Base-by-base conservation (phyloP, 2,329 filamentous ascomycete genomes). In the Tolypocladium tropicale region DNA sequence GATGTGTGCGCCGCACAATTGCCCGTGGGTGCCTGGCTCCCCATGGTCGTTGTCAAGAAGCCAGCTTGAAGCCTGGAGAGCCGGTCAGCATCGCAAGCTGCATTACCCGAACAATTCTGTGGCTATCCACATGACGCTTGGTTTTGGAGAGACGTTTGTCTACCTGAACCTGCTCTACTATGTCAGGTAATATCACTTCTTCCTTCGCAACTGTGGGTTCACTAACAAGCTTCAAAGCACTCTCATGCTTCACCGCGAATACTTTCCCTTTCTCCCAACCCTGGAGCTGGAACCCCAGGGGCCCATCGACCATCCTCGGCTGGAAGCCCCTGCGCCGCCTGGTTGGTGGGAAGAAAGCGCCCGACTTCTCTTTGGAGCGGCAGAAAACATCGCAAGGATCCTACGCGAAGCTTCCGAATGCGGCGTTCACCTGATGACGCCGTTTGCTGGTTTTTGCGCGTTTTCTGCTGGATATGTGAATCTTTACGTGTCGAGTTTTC, bases 111-210 rank as follows among this genome's bases (percentile, higher is more conserved):
- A 62, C 14, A 70, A 67, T 6, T 65, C 63, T 2, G 72, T 76
- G 0, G 69, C 68, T 2, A 68, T 70, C 1, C 68, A 76, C 46
- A 71, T 72, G 55, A 70, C 72, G 0, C 53, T 75, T 0, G 72
- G 73, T 0, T 69, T 70, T 2, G 73, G 70, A 2, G 74, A 76
- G 56, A 68, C 70, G 0, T 76, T 76, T 46, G 68, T 71, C 1
- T 74, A 74, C 41, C 60, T 76, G 1, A 77, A 76, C 41, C 60
- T 77, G 18, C 55, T 77, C 1, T 77, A 76, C 58, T 75, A 74
- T 50, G 62, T 72, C 7, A 73, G 74, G 74, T 74, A 55, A 55
- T 56, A 14, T 6, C 10, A 3, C 12, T 21, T 21, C 9, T 10
- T 3, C 1, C 10, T 21, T 25, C 23, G 43, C 43, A 12, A 5